Base-by-base conservation (phyloP, 2,329 filamentous ascomycete genomes). In the Aureobasidium zeae region DNA sequence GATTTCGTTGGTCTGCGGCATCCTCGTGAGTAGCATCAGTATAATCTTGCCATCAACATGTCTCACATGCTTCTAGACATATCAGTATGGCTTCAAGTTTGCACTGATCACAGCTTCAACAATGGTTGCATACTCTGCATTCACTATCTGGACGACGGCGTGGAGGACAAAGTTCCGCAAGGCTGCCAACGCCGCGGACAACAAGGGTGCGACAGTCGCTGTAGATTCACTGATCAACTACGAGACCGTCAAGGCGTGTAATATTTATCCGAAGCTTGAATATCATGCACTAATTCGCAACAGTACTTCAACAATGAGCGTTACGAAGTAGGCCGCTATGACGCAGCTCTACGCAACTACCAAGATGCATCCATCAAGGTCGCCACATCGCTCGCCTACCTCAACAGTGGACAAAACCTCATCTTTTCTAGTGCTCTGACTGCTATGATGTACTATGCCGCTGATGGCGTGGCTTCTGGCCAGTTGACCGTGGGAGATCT, bases 161-260 rank as follows among this genome's bases (percentile, higher is more conserved):
- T 98, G 91, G 93, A 76, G 93, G 55, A 98, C 93, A 3, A 93
- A 93, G 62, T 98, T 98, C 63, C 77, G 93, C 34, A 83, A 89
- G 55, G 85, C 93, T 63, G 87, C 91, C 28, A 98, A 98, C 60
- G 86, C 87, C 5, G 93, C 91, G 0, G 93, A 98, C 55, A 98
- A 96, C 64, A 86, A 81, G 59, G 91, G 86, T 0, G 93, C 89
- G 1, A 96, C 89, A 0, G 86, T 96, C 6, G 89, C 89, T 0
- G 88, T 96, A 1, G 91, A 98, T 65, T 94, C 88, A 1, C 69
- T 98, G 38, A 94, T 98, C 70, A 98, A 98, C 67, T 98, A 95
- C 58, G 91, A 98, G 64, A 89, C 93, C 11, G 91, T 98, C 59
- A 98, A 98, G 66, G 59, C 62, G 11, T 8, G 32, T 19, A 10